Evolutionary conservation across 345 rosid species (phyloP).

Genomic region (Cardamine occulta): DNA sequence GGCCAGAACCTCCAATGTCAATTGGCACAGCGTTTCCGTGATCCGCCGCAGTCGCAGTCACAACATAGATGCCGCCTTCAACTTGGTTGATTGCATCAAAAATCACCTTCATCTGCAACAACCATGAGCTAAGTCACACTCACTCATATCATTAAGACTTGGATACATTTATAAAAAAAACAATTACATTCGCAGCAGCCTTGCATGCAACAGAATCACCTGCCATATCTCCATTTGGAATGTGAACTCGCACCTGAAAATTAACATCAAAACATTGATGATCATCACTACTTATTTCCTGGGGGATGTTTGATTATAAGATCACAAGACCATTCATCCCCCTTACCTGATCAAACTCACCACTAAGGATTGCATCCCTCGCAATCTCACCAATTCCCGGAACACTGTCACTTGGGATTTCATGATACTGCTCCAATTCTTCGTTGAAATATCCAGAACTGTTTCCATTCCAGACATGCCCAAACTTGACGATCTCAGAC

Average conservation of each 20-base stretch:
- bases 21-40: slow-evolving; percentile 98
- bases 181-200: slow-evolving; percentile 76
- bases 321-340: slow-evolving; percentile 2
- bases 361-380: slow-evolving; percentile 78
- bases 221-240: too few relatives aligned
- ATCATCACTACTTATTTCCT: background rate
- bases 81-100: slow-evolving; percentile 82
- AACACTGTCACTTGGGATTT: slow-evolving; percentile 91
- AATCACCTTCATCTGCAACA: slow-evolving; percentile 62
- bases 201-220: slow-evolving; percentile 92
- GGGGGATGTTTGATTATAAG: slow-evolving; percentile 6
- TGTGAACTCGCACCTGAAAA: slow-evolving; percentile 78
- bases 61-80: slow-evolving; percentile 87
- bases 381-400: slow-evolving; percentile 85
- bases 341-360: slow-evolving; percentile 83
- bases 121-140: background rate
- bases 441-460: slow-evolving; percentile 83
- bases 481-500: slow-evolving; percentile 91
- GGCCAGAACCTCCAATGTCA: slow-evolving; percentile 92
- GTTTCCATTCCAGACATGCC: slow-evolving; percentile 98
- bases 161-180: background rate
- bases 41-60: slow-evolving; percentile 65
- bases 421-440: slow-evolving; percentile 81
- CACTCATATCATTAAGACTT: background rate
- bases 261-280: too few relatives aligned